These are phyloP conservation scores for Coniella lustricola DNA, from an alignment of 2,329 filamentous ascomycete genomes.

Conservation along the genomic window DNA sequence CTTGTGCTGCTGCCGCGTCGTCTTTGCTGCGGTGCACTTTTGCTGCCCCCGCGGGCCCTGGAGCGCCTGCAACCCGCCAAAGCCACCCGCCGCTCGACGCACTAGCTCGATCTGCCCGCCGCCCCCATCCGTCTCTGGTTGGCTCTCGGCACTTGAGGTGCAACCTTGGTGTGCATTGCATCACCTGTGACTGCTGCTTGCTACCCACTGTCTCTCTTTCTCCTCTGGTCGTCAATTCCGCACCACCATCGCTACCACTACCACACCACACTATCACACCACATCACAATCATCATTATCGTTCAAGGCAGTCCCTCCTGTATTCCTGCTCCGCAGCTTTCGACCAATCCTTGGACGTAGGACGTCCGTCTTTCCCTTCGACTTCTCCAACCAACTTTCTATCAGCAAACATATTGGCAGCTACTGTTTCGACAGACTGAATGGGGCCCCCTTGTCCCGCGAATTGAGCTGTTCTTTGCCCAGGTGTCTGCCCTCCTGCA, in stretches of 20 bases:
- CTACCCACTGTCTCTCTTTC: not conserved
- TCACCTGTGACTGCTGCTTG: not conserved
- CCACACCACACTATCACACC: not conserved
- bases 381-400: too few species aligned
- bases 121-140: slow-evolving; percentile 3
- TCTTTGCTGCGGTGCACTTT: not conserved
- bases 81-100: slow-evolving; percentile 6
- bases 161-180: slow-evolving; percentile 4
- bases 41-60: not conserved
- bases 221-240: not conserved
- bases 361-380: too few species aligned
- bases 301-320: too few species aligned
- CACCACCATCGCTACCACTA: not conserved
- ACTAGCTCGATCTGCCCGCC: slow-evolving; percentile 1
- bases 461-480: slow-evolving; percentile 14
- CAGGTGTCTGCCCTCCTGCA: slow-evolving; percentile 15
- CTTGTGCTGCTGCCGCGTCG: too few species aligned
- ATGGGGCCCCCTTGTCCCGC: not conserved
- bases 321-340: too few species aligned
- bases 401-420: too few species aligned
- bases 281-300: too few species aligned
- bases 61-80: not conserved
- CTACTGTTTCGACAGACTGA: not conserved
- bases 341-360: too few species aligned
- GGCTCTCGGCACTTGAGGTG: slow-evolving; percentile 5